Conservation (phyloP, 306 rosid species). For the Prunus persica region DNA sequence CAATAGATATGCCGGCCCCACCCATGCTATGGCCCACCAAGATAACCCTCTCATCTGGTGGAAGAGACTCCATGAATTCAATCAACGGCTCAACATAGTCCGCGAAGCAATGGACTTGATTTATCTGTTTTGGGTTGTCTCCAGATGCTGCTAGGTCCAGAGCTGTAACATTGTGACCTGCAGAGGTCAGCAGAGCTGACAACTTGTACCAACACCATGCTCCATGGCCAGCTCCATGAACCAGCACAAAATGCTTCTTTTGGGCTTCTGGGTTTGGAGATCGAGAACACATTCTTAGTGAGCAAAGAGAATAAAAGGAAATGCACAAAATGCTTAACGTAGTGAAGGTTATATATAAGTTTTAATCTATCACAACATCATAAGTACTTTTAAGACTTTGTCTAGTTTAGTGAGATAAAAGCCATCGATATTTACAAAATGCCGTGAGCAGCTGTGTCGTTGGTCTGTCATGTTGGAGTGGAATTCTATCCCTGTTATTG, state of each 20-base stretch:
- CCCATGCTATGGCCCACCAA: conserved; percentile 52
- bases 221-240: conserved; percentile 47
- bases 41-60: conserved; percentile 30
- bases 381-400: too few relatives aligned
- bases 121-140: conserved; percentile 22
- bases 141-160: conserved; percentile 49
- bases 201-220: conserved; percentile 56
- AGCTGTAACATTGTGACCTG: conserved; percentile 21
- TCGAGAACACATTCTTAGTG: neutral
- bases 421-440: too few relatives aligned
- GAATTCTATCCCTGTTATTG: too few relatives aligned
- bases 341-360: too few relatives aligned
- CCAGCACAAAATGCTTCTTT: conserved; percentile 31
- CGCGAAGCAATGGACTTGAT: conserved; percentile 9
- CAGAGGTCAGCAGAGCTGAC: conserved; percentile 15
- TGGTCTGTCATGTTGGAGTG: too few relatives aligned
- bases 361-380: too few relatives aligned
- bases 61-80: conserved; percentile 29
- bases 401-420: too few relatives aligned
- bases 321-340: too few relatives aligned
- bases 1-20: conserved; percentile 31
- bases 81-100: conserved; percentile 42
- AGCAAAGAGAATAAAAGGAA: too few relatives aligned
- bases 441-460: too few relatives aligned
- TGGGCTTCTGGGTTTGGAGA: too few relatives aligned